Evolutionary conservation across 352 stramenopile species (phyloP), one percentile per base, ranked within the genome.

Genomic region (Achlya hypogyna): DNA sequence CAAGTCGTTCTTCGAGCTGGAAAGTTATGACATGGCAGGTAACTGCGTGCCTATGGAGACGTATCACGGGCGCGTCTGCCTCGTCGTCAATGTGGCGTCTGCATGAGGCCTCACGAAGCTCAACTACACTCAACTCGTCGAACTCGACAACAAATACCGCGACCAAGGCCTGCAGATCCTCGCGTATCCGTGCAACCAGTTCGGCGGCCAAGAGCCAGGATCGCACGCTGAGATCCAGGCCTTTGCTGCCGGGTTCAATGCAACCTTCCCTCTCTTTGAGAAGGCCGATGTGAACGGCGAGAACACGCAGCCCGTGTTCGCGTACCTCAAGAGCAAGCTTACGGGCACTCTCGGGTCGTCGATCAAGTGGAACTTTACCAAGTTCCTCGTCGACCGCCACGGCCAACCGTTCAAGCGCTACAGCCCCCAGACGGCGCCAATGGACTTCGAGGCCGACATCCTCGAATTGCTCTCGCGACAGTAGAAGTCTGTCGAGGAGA

Each of bases 281-380:
- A 96, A 96, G 69, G 72, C 71, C 35, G 83, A 96, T 59, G 88
- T 96, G 12, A 97, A 97, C 63, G 88, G 90, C n/a, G 76, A 75
- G 8, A 70, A 91, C 34, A 78, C 84, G 38, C 76, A 86, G 1
- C 79, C 89, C 25, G 77, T 91, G 8, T 92, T 91, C 62, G 66
- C 78, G 14, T 96, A 87, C 64, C 78, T 96, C 58, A 96, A 96
- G 65, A 68, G 79, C 32, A 78, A 78, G 47, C 69, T 89, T 14
- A 81, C 84, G 1, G 75, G 73, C 1, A 73, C 88, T 69, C 82
- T 87, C 60, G 84, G 79, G 4, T 79, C 79, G 22, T 89, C 86
- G 70, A 82, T 97, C 62, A 83, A 88, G 66, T 96, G 88, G 88
- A 96, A 96, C 76, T 96, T 93, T 66, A 89, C 81, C 27, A 96